A percentile compares a stretch with the other conserved stretches of the same genome.
Evolutionary conservation across 2,329 filamentous ascomycete species (phyloP).

Genomic region (Talaromyces sp.): DNA sequence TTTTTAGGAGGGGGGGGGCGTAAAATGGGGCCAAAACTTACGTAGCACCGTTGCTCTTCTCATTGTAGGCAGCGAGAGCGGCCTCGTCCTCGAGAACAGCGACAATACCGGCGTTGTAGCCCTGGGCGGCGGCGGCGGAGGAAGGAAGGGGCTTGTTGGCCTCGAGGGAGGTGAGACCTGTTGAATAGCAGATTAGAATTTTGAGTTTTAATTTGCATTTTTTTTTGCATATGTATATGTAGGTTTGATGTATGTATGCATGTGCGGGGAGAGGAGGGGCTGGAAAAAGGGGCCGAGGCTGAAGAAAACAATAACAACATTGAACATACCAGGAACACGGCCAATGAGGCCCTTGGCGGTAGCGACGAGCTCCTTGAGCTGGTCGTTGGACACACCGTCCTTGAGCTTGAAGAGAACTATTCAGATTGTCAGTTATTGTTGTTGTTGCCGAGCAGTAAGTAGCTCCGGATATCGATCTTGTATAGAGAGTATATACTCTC

Average conservation of each 20-base stretch:
- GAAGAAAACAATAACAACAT: background rate
- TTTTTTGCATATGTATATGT: background rate
- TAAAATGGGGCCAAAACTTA: background rate
- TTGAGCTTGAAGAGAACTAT: background rate
- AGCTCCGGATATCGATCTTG: background rate
- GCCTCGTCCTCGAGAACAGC: background rate
- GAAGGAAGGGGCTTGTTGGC: background rate
- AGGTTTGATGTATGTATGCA: background rate
- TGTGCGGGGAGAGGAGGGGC: background rate
- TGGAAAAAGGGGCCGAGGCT: background rate
- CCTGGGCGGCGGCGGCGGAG: background rate
- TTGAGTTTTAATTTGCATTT: background rate
- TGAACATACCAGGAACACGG: background rate
- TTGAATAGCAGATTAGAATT: background rate
- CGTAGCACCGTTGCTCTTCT: background rate
- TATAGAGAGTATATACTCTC: no score
- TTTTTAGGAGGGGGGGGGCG: background rate
- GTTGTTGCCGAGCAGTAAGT: background rate
- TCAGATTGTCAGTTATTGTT: background rate
- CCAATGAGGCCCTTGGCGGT: background rate
- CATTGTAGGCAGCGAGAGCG: background rate
- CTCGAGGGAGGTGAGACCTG: background rate
- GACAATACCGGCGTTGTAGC: background rate
- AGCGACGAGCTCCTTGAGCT: background rate
- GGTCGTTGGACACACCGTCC: background rate